Percentiles rank a stretch among this genome's conserved stretches.
phyloP scores from a whole-genome alignment of 768 basidiomycete genomes.

The Rhizopogon rudus region DNA sequence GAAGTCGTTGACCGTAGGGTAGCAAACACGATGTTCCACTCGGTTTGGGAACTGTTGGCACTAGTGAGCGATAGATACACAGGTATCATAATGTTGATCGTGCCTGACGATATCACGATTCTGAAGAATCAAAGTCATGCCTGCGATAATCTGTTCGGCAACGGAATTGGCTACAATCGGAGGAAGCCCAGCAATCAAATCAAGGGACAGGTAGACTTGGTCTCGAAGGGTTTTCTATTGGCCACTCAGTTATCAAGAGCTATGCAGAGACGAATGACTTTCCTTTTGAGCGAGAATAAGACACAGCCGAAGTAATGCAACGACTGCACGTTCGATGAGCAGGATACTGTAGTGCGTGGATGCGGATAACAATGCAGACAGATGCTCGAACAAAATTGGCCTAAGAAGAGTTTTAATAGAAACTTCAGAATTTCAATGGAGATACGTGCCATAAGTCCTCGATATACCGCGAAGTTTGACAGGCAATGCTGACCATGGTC shows the following conservation, averaged over 20 bases:
- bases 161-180: constrained; percentile 72
- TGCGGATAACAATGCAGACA: constrained; percentile 73
- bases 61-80: constrained; percentile 4
- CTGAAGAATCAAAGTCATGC: constrained; percentile 74
- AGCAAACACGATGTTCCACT: constrained; percentile 92
- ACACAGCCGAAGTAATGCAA: constrained; percentile 82
- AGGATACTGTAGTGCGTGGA: constrained; percentile 83
- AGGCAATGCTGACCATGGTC: constrained; percentile 87
- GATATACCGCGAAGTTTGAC: constrained; percentile 70
- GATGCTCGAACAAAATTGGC: constrained; percentile 93
- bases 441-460: constrained; percentile 79
- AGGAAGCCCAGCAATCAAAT: constrained; percentile 80
- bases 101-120: constrained; percentile 67
- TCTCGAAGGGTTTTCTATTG: constrained; percentile 76
- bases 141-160: constrained; percentile 87
- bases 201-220: constrained; percentile 92
- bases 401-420: constrained; percentile 35
- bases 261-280: constrained; percentile 14
- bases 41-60: constrained; percentile 71
- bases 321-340: constrained; percentile 91
- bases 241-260: not conserved
- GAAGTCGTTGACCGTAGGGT: constrained; percentile 80
- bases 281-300: constrained; percentile 78
- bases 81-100: not conserved
- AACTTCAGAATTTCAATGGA: not conserved